phyloP scores from a whole-genome alignment of 768 basidiomycete genomes.

The Calocybe gangraenosa region DNA sequence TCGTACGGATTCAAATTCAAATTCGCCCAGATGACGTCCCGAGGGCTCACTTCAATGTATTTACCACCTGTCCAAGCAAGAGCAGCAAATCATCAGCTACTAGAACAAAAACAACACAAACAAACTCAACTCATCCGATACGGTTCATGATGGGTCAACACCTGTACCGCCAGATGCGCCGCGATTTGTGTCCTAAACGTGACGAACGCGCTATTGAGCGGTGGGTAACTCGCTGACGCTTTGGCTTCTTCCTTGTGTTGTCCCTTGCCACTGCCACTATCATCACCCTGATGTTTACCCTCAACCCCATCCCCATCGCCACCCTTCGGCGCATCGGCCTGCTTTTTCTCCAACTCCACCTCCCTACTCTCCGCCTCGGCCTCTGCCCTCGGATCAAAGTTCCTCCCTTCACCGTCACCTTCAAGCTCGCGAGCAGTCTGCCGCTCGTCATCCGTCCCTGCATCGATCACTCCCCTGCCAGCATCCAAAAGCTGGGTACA shows the following conservation, averaged over 20 bases:
- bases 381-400: slow-evolving; percentile 7
- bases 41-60: slow-evolving; percentile 79
- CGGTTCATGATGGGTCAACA: slow-evolving; percentile 74
- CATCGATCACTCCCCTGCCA: slow-evolving; percentile 35
- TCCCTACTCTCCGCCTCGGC: neutral
- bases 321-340: too few relatives aligned
- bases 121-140: slow-evolving; percentile 63
- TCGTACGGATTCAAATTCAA: slow-evolving; percentile 89
- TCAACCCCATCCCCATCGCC: too few relatives aligned
- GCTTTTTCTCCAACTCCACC: slow-evolving; percentile 7
- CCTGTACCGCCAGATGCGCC: slow-evolving; percentile 82
- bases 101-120: neutral
- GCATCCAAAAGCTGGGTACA: slow-evolving; percentile 51
- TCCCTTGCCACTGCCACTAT: slow-evolving; percentile 12
- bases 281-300: too few relatives aligned
- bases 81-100: neutral
- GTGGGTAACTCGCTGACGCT: slow-evolving; percentile 50
- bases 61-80: slow-evolving; percentile 34
- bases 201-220: slow-evolving; percentile 74
- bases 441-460: slow-evolving; percentile 23
- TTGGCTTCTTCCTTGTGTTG: slow-evolving; percentile 12
- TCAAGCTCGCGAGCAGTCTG: slow-evolving; percentile 8
- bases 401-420: slow-evolving; percentile 9
- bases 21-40: slow-evolving; percentile 92
- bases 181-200: slow-evolving; percentile 91